These are phyloP conservation scores for Annulohypoxylon truncatum DNA, from an alignment of 2,329 filamentous ascomycete genomes.

Conservation along the genomic window DNA sequence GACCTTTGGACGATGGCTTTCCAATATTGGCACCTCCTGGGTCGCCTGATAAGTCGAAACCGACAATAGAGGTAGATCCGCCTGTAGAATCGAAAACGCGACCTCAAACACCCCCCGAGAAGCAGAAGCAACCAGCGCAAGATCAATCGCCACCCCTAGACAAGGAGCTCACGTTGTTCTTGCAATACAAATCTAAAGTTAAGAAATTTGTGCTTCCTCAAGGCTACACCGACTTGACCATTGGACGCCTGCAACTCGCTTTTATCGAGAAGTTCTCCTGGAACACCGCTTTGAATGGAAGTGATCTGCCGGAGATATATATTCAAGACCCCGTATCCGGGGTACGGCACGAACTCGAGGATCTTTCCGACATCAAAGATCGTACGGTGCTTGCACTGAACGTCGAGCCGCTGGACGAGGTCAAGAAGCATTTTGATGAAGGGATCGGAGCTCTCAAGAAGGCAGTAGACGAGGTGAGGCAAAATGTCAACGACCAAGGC, in stretches of 20 bases:
- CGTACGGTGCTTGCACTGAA: conserved; percentile 95
- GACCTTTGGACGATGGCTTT: conserved; percentile 65
- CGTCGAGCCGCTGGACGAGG: conserved; percentile 91
- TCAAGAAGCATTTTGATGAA: conserved; percentile 96
- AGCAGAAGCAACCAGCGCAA: conserved; percentile 65
- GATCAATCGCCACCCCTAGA: conserved; percentile 77
- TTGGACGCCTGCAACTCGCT: conserved; percentile 89
- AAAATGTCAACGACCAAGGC: conserved; percentile 85
- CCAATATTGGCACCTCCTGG: conserved; percentile 51
- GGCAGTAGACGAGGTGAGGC: conserved; percentile 87
- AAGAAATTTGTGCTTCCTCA: conserved; percentile 94
- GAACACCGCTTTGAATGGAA: conserved; percentile 95
- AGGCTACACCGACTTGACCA: conserved; percentile 84
- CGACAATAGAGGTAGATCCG: conserved; percentile 33
- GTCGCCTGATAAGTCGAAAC: conserved; percentile 46
- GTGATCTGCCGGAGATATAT: conserved; percentile 95
- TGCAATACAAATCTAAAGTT: conserved; percentile 96
- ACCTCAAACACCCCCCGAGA: conserved; percentile 56
- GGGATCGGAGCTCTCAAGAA: conserved; percentile 82
- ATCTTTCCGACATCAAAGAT: conserved; percentile 92
- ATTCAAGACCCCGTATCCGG: conserved; percentile 96
- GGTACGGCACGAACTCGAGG: conserved; percentile 95
- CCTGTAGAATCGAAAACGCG: conserved; percentile 42
- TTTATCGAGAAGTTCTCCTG: conserved; percentile 99
- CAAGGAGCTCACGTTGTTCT: conserved; percentile 91